phyloP scores from a whole-genome alignment of 129 eudicot genomes.

The Pseudognaphalium luteoalbum region DNA sequence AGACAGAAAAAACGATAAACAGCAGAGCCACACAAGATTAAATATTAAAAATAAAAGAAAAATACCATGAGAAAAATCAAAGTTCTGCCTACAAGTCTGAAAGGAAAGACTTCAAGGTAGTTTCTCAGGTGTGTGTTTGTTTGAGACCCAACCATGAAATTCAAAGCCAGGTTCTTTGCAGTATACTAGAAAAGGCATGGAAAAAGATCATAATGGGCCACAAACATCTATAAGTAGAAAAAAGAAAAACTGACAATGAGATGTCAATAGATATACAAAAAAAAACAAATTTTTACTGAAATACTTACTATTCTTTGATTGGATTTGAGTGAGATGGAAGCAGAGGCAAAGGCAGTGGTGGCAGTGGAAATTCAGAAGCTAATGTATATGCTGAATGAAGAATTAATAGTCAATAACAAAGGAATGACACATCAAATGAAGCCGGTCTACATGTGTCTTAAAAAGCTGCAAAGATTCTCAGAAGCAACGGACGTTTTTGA shows the following conservation, averaged over 20 bases:
- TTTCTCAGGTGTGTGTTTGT: not conserved
- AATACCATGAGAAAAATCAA: no score
- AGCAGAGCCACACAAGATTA: no score
- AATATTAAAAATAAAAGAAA: no score
- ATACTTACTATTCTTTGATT: not conserved
- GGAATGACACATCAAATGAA: conserved; percentile 28
- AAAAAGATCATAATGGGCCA: not conserved
- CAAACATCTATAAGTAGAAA: not conserved
- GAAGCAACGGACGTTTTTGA: conserved; percentile 16
- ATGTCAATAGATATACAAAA: not conserved
- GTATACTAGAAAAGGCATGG: conserved; percentile 1
- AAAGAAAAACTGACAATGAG: not conserved
- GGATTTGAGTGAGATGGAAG: not conserved
- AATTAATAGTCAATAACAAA: conserved; percentile 28
- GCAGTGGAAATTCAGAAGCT: conserved; percentile 46
- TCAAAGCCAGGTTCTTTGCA: not conserved
- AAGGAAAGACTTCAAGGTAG: not conserved
- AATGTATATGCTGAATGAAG: conserved; percentile 36
- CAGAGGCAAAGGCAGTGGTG: conserved; percentile 46
- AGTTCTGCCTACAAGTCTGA: no score
- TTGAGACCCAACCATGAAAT: no score
- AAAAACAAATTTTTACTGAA: not conserved
- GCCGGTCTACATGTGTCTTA: conserved; percentile 23
- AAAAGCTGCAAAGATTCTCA: conserved; percentile 18
- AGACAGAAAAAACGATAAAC: no score